Conservation (phyloP, 1,284 basidiomycete genomes). For the Ustilago trichophora region DNA sequence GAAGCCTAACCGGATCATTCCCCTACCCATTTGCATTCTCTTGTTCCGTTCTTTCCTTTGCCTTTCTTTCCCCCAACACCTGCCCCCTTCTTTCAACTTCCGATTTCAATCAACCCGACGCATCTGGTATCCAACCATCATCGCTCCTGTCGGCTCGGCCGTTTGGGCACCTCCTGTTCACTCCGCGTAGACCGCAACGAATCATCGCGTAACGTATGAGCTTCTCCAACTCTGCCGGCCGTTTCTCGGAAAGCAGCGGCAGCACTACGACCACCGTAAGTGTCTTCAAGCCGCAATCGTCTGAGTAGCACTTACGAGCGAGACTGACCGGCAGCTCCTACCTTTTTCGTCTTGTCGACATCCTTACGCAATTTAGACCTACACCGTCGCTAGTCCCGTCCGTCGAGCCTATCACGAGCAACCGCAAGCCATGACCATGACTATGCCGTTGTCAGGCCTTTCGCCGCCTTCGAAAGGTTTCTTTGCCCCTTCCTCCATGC, state of each 20-base stretch:
- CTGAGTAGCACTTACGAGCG: too few species aligned
- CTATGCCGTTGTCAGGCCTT: constrained; percentile 40
- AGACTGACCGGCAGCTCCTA: too few species aligned
- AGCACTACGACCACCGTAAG: constrained; percentile 33
- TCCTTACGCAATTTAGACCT: constrained; percentile 18
- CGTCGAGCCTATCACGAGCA: constrained; percentile 32
- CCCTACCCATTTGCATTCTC: constrained; percentile 1
- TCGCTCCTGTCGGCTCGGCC: background rate
- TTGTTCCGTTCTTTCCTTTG: background rate
- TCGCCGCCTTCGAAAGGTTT: constrained; percentile 52
- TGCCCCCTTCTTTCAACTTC: background rate
- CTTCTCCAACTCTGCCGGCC: constrained; percentile 29
- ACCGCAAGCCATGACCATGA: constrained; percentile 35
- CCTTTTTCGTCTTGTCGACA: too few species aligned
- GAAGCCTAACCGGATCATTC: constrained; percentile 17
- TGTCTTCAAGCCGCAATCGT: background rate
- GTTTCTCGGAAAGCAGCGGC: constrained; percentile 28
- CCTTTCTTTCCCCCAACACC: background rate
- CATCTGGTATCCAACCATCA: background rate
- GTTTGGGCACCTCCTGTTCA: background rate
- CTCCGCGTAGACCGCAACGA: background rate
- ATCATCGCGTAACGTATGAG: constrained; percentile 13
- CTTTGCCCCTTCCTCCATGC: constrained; percentile 44
- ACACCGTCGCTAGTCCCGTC: constrained; percentile 21
- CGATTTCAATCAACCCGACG: background rate